Evolutionary conservation across 805 yeast genomes (phyloP).

Genomic region (Metschnikowia lachancei): DNA sequence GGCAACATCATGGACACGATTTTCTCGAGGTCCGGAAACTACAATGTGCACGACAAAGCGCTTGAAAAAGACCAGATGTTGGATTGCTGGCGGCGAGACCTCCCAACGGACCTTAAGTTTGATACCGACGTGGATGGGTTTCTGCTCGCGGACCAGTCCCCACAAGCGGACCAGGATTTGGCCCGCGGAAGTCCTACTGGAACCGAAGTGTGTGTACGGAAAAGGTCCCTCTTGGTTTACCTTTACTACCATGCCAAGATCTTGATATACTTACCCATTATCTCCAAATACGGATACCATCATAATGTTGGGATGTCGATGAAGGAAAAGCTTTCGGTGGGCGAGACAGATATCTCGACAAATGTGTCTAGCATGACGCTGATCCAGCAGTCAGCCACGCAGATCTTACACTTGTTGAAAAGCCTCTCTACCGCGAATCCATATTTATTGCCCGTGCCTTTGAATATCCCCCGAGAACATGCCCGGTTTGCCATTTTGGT

Average conservation of each 20-base stretch:
- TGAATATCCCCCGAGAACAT: conserved; percentile 59
- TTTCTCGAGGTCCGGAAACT: conserved; percentile 53
- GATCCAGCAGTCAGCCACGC: conserved; percentile 65
- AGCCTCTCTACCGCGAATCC: conserved; percentile 38
- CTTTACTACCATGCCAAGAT: conserved; percentile 44
- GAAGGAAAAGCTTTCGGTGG: conserved; percentile 39
- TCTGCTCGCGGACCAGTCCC: conserved; percentile 29
- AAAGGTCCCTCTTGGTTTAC: conserved; percentile 50
- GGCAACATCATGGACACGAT: conserved; percentile 71
- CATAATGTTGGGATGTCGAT: conserved; percentile 41
- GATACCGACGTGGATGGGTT: conserved; percentile 61
- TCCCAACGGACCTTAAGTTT: conserved; percentile 60
- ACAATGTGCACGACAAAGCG: conserved; percentile 27
- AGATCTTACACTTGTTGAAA: conserved; percentile 53
- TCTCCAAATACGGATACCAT: conserved; percentile 41
- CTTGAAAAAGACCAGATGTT: conserved; percentile 57
- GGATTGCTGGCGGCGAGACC: conserved; percentile 74
- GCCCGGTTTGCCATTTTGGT: conserved; percentile 62
- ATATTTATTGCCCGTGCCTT: conserved; percentile 59
- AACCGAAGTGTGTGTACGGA: not conserved
- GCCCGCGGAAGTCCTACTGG: too few species aligned
- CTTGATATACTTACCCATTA: conserved; percentile 40
- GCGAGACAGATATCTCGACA: conserved; percentile 30
- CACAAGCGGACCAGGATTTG: too few species aligned
- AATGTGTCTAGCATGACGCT: conserved; percentile 57